phyloP scores from a whole-genome alignment of 2,329 filamentous ascomycete species.

The Colletotrichum euphorbiae region DNA sequence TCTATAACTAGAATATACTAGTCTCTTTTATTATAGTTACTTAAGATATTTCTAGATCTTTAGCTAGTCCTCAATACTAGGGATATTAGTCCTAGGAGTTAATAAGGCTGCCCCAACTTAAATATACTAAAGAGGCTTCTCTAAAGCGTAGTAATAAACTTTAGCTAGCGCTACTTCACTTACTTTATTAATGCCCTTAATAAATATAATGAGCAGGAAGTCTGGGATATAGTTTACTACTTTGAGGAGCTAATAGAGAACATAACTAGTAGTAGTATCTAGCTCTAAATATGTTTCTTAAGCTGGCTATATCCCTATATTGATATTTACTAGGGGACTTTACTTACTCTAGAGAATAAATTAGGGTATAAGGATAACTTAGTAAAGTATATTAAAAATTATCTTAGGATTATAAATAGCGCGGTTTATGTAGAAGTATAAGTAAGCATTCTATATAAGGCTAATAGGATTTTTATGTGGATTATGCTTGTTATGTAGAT shows the following conservation, averaged over 20 bases:
- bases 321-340: constrained; percentile 43
- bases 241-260: constrained; percentile 20
- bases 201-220: constrained; percentile 29
- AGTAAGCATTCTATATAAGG: too few species aligned
- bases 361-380: constrained; percentile 52
- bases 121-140: neutral
- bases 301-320: constrained; percentile 46
- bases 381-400: constrained; percentile 45
- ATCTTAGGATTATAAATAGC: too few species aligned
- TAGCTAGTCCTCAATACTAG: neutral
- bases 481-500: too few species aligned
- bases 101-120: too few species aligned
- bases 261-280: neutral
- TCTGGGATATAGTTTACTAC: constrained; percentile 5
- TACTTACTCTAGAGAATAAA: constrained; percentile 50
- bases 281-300: constrained; percentile 42
- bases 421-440: too few species aligned
- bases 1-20: constrained; percentile 31
- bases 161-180: constrained; percentile 29
- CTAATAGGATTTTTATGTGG: too few species aligned
- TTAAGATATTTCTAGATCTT: neutral
- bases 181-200: constrained; percentile 33
- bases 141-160: neutral
- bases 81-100: constrained; percentile 2
- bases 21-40: constrained; percentile 21